phyloP scores from a whole-genome alignment of 2,329 filamentous ascomycete species.

The Fusarium drepaniforme region DNA sequence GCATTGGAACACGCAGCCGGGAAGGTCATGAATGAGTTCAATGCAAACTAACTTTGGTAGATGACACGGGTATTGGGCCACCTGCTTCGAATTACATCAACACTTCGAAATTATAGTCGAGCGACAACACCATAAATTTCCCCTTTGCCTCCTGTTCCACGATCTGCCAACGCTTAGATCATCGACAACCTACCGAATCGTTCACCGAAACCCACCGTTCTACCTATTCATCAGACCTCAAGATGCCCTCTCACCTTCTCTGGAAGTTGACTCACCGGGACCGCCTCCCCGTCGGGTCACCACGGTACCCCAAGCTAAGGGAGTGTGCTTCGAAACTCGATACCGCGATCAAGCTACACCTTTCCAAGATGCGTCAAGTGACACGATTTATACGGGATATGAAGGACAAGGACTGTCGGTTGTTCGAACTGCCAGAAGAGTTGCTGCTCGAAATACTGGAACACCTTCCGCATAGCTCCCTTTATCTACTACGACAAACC shows the following conservation, averaged over 20 bases:
- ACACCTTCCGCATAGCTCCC: conserved; percentile 3
- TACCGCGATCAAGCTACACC: neutral
- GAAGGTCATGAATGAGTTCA: neutral
- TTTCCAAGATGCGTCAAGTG: neutral
- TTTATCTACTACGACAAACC: conserved; percentile 13
- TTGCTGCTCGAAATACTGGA: conserved; percentile 13
- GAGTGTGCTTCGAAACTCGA: neutral
- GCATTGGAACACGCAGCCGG: neutral
- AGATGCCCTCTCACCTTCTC: neutral
- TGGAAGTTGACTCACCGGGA: neutral
- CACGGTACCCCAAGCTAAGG: neutral
- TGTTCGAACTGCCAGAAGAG: neutral
- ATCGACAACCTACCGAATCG: neutral
- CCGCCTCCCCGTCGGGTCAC: neutral
- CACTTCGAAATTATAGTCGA: neutral
- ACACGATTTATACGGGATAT: neutral
- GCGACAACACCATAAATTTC: neutral
- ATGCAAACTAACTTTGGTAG: neutral
- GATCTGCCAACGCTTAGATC: neutral
- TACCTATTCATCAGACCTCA: neutral
- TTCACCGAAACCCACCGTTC: neutral
- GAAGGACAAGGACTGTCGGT: neutral
- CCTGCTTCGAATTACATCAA: neutral
- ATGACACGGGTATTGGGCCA: neutral
- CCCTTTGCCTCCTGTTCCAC: neutral